Evolutionary conservation across 176 grass and related monocot genomes (phyloP).

Genomic region (Saccharum officinarum): DNA sequence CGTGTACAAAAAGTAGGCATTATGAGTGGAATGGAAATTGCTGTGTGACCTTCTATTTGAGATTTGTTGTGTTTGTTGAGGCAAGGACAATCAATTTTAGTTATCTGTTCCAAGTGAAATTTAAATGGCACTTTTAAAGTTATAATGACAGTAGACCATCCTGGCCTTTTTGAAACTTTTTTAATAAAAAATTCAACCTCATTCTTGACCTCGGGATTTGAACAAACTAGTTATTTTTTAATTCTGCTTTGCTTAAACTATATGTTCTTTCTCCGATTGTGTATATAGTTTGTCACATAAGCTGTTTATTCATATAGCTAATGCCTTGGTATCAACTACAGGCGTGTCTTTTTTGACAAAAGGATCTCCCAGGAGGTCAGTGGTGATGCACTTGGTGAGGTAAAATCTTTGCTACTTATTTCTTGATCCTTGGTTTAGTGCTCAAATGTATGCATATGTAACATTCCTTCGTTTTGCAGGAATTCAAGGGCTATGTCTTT

Average conservation of each 20-base stretch:
- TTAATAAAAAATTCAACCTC: background rate
- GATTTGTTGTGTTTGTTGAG: background rate
- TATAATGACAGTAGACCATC: background rate
- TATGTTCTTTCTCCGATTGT: background rate
- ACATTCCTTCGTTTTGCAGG: no score
- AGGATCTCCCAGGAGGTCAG: conserved; percentile 83
- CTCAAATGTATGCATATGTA: no score
- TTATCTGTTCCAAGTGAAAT: background rate
- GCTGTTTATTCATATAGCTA: background rate
- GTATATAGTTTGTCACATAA: background rate
- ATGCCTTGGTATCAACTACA: conserved; percentile 22
- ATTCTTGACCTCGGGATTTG: background rate
- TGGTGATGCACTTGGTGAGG: conserved; percentile 79
- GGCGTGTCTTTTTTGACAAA: conserved; percentile 71
- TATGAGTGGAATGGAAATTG: background rate
- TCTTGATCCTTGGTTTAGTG: no score
- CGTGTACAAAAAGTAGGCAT: background rate
- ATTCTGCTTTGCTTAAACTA: no score
- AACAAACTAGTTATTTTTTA: background rate
- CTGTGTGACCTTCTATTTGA: background rate
- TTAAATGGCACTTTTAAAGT: background rate
- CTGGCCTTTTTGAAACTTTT: background rate
- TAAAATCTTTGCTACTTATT: conserved; percentile 9
- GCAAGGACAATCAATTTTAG: background rate
- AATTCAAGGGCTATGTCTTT: conserved; percentile 86